Percentiles rank a stretch among this genome's conserved stretches.
These are phyloP conservation scores for Alternaria arborescens DNA, from an alignment of 2,329 filamentous ascomycete species.

Conservation along the genomic window DNA sequence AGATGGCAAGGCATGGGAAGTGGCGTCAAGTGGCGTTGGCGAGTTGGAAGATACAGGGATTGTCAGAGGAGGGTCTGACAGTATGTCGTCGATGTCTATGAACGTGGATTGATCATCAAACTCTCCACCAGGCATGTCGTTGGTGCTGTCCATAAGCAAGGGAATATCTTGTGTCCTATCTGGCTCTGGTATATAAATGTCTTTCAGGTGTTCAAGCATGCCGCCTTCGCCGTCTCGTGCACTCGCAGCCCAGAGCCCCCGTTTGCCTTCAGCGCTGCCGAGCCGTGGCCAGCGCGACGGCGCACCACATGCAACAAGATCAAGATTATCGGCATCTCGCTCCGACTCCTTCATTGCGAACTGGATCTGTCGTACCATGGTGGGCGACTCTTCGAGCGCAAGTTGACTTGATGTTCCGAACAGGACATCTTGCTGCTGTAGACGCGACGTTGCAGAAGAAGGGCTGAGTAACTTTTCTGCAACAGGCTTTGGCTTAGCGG, in stretches of 20 bases:
- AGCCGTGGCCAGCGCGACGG: slow-evolving; percentile 30
- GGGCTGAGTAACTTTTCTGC: slow-evolving; percentile 51
- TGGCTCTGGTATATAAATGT: slow-evolving; percentile 41
- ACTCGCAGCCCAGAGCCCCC: slow-evolving; percentile 45
- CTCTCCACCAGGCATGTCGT: slow-evolving; percentile 10
- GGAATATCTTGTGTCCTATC: slow-evolving; percentile 44
- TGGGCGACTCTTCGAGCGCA: slow-evolving; percentile 49
- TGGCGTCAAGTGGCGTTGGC: slow-evolving; percentile 23
- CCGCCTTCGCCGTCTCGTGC: slow-evolving; percentile 43
- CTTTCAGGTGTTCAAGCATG: slow-evolving; percentile 37
- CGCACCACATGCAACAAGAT: not conserved
- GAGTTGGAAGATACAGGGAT: slow-evolving; percentile 35
- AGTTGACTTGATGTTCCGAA: slow-evolving; percentile 55
- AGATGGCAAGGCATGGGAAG: not conserved
- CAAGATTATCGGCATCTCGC: slow-evolving; percentile 19
- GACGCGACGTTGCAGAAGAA: slow-evolving; percentile 34
- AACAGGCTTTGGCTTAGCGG: slow-evolving; percentile 37
- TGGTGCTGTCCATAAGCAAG: slow-evolving; percentile 34
- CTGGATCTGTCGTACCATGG: slow-evolving; percentile 47
- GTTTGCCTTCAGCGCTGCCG: slow-evolving; percentile 29
- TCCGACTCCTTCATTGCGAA: slow-evolving; percentile 48
- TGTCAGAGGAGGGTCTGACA: slow-evolving; percentile 5
- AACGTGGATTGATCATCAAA: slow-evolving; percentile 10
- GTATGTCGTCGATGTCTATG: slow-evolving; percentile 34
- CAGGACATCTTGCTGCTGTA: slow-evolving; percentile 47